Conservation (phyloP, 2,329 filamentous ascomycete species). For the Neofusicoccum sp. region DNA sequence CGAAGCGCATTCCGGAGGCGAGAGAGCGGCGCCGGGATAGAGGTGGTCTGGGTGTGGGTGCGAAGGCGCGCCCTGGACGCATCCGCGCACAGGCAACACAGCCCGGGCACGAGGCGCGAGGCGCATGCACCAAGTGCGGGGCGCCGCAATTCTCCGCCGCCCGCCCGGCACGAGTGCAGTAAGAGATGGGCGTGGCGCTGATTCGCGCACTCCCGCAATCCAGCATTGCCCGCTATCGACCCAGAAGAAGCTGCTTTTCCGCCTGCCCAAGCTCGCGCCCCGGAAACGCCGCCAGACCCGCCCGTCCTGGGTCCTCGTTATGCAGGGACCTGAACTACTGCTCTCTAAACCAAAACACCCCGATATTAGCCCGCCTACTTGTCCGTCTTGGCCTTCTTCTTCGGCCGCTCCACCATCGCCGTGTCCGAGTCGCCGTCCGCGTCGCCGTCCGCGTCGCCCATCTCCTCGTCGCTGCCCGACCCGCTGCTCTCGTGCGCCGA, state of each 20-base stretch:
- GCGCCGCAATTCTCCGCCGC: conserved; percentile 10
- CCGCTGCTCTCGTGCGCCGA: conserved; percentile 86
- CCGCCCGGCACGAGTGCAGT: conserved; percentile 1
- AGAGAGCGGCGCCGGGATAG: conserved; percentile 13
- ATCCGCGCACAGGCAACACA: conserved; percentile 11
- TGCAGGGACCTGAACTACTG: conserved; percentile 4
- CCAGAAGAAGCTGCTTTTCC: background rate
- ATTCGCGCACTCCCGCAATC: conserved; percentile 2
- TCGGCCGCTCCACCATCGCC: conserved; percentile 59
- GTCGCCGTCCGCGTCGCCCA: conserved; percentile 62
- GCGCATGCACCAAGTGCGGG: conserved; percentile 13
- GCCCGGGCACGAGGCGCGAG: conserved; percentile 8
- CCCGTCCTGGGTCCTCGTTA: conserved; percentile 7
- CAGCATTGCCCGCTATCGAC: background rate
- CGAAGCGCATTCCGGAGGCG: conserved; percentile 22
- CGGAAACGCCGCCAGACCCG: conserved; percentile 34
- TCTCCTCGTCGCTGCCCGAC: conserved; percentile 66
- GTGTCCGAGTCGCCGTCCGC: conserved; percentile 56
- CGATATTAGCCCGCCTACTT: conserved; percentile 23
- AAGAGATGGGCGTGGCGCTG: background rate
- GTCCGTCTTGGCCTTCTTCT: conserved; percentile 64
- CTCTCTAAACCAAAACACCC: conserved; percentile 7
- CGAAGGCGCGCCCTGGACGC: conserved; percentile 11
- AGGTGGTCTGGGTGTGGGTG: conserved; percentile 19
- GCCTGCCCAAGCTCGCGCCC: background rate